Conservation (phyloP, 352 stramenopile species). For the Globisporangium recalcitrans region DNA sequence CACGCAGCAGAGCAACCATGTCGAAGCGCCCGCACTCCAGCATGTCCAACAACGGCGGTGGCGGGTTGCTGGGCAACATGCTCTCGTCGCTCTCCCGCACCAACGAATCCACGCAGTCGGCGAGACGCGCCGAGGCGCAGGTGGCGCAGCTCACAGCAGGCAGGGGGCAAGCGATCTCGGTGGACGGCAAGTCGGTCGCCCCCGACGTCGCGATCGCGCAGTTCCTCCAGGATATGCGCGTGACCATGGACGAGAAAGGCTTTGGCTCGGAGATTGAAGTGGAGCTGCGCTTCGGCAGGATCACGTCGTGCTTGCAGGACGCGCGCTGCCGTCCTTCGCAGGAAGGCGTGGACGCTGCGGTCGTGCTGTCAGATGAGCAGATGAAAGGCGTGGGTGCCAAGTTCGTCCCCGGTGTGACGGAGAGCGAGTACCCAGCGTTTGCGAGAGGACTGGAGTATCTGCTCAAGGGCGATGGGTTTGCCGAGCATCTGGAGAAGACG, state of each 20-base stretch:
- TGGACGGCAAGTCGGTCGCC: slow-evolving; percentile 59
- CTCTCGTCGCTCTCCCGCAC: slow-evolving; percentile 69
- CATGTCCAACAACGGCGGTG: slow-evolving; percentile 29
- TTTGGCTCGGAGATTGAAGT: slow-evolving; percentile 78
- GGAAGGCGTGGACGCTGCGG: slow-evolving; percentile 63
- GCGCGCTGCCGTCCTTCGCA: slow-evolving; percentile 67
- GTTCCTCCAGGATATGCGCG: slow-evolving; percentile 79
- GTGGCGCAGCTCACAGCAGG: slow-evolving; percentile 67
- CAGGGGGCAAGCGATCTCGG: slow-evolving; percentile 60
- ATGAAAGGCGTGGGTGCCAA: slow-evolving; percentile 78
- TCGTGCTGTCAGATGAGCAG: slow-evolving; percentile 63
- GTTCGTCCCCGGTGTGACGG: slow-evolving; percentile 69
- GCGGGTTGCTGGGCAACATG: slow-evolving; percentile 49
- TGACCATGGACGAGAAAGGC: slow-evolving; percentile 68
- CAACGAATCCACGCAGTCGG: slow-evolving; percentile 70
- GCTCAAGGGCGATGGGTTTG: slow-evolving; percentile 63
- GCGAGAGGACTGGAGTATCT: slow-evolving; percentile 58
- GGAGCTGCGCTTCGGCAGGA: slow-evolving; percentile 77
- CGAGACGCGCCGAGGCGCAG: slow-evolving; percentile 69
- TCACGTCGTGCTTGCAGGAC: slow-evolving; percentile 73
- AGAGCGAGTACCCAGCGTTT: slow-evolving; percentile 69
- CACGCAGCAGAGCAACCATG: slow-evolving; percentile 24
- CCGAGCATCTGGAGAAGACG: slow-evolving; percentile 74
- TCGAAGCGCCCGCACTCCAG: slow-evolving; percentile 59
- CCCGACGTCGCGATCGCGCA: slow-evolving; percentile 74